Evolutionary conservation across 1,139 yeast species (phyloP).

Genomic region (Martiniozyma asiatica): DNA sequence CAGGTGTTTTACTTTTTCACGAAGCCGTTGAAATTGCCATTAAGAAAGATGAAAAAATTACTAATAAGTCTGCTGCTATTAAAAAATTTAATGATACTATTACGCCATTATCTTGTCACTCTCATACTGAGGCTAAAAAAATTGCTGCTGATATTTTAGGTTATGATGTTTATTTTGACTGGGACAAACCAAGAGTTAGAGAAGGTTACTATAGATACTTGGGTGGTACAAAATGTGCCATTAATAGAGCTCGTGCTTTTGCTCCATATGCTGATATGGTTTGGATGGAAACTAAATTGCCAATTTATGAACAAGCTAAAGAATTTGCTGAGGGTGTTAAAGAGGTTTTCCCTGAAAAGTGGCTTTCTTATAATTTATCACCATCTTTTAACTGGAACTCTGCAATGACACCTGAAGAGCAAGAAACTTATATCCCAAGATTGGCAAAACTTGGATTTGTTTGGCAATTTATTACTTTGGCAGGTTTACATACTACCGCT

Average conservation of each 20-base stretch:
- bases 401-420: conserved; percentile 82
- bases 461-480: conserved; percentile 97
- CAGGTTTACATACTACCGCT: conserved; percentile 95
- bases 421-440: conserved; percentile 81
- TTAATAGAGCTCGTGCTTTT: conserved; percentile 92
- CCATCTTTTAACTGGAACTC: conserved; percentile 98
- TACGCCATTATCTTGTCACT: conserved; percentile 61
- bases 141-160: conserved; percentile 72
- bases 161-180: conserved; percentile 78
- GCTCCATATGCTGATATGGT: conserved; percentile 93
- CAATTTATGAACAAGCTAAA: conserved; percentile 87
- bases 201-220: conserved; percentile 95
- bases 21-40: conserved; percentile 87
- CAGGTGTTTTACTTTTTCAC: conserved; percentile 79
- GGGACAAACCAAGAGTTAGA: conserved; percentile 94
- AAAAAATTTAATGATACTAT: conserved; percentile 56
- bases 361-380: conserved; percentile 93
- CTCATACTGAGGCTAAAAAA: conserved; percentile 71
- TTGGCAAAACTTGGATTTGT: conserved; percentile 85
- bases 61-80: conserved; percentile 58
- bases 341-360: conserved; percentile 70
- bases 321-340: conserved; percentile 91
- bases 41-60: conserved; percentile 38
- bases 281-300: conserved; percentile 98
- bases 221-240: conserved; percentile 97